Percentiles rank a stretch among this genome's conserved stretches.
Evolutionary conservation across 352 stramenopile genomes (phyloP).

Genomic region (Thalassiosira mediterranea): DNA sequence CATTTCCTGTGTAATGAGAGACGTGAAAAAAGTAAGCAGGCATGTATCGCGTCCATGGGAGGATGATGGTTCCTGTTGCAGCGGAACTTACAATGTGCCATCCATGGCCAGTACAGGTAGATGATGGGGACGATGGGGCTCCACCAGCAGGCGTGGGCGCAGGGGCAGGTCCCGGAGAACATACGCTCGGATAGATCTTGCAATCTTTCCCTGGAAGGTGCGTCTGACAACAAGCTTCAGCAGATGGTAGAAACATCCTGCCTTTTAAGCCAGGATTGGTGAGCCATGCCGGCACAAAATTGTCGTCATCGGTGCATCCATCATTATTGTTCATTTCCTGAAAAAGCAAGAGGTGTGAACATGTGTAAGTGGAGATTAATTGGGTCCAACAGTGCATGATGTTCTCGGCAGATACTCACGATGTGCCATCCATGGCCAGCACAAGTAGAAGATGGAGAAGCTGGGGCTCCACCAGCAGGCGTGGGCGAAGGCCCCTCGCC

Average conservation of each 20-base stretch:
- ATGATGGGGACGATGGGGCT: neutral
- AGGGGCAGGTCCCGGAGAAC: too few species aligned
- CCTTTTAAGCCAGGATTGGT: neutral
- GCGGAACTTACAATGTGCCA: conserved; percentile 5
- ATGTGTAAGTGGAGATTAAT: neutral
- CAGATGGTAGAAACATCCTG: neutral
- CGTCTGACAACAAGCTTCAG: neutral
- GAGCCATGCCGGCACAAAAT: neutral
- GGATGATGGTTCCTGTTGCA: neutral
- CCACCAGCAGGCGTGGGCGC: too few species aligned
- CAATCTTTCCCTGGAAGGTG: neutral
- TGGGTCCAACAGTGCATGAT: neutral
- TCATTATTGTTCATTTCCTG: conserved; percentile 1
- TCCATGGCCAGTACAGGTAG: neutral
- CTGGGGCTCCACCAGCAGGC: neutral
- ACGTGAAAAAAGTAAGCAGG: neutral
- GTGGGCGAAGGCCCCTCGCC: too few species aligned
- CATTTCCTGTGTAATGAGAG: neutral
- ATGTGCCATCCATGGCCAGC: conserved; percentile 1
- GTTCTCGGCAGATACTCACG: neutral
- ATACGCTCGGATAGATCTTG: neutral
- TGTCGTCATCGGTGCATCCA: conserved; percentile 6
- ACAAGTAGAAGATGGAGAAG: neutral
- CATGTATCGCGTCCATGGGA: neutral
- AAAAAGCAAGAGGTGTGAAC: neutral